phyloP scores from a whole-genome alignment of 2,329 filamentous ascomycete species.

The Diaporthe citriasiana region DNA sequence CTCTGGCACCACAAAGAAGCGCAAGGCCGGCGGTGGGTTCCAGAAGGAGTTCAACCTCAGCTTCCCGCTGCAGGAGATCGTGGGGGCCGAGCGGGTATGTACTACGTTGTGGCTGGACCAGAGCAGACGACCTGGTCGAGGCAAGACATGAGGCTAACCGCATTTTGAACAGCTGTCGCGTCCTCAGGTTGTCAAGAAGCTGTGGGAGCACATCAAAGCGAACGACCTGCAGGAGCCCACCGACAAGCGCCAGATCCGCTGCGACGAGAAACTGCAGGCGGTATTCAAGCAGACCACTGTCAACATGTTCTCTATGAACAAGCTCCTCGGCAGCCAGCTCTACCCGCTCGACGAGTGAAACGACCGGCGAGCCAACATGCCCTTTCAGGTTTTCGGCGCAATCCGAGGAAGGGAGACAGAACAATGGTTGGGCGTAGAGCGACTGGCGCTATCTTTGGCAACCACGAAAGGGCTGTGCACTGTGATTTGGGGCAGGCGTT shows the following conservation, averaged over 20 bases:
- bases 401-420: background rate
- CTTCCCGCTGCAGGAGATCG: conserved; percentile 75
- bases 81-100: conserved; percentile 76
- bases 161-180: conserved; percentile 78
- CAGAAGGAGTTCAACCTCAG: conserved; percentile 88
- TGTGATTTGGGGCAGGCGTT: conserved; percentile 35
- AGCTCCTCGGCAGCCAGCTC: conserved; percentile 89
- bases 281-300: conserved; percentile 93
- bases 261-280: conserved; percentile 90
- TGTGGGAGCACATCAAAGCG: conserved; percentile 95
- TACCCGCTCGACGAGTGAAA: conserved; percentile 81
- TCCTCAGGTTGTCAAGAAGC: conserved; percentile 94
- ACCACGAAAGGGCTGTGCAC: conserved; percentile 25
- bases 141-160: conserved; percentile 44
- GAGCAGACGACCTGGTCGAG: background rate
- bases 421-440: conserved; percentile 15
- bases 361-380: background rate
- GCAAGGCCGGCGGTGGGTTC: conserved; percentile 92
- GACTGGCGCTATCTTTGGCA: background rate
- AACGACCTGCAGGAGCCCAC: conserved; percentile 89
- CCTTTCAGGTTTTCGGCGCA: background rate
- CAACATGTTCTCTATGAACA: conserved; percentile 99
- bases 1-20: conserved; percentile 73
- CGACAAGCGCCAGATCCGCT: conserved; percentile 93
- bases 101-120: background rate